These are phyloP conservation scores for Ustilago xerochloae DNA, from an alignment of 1,284 basidiomycete genomes.

Conservation along the genomic window DNA sequence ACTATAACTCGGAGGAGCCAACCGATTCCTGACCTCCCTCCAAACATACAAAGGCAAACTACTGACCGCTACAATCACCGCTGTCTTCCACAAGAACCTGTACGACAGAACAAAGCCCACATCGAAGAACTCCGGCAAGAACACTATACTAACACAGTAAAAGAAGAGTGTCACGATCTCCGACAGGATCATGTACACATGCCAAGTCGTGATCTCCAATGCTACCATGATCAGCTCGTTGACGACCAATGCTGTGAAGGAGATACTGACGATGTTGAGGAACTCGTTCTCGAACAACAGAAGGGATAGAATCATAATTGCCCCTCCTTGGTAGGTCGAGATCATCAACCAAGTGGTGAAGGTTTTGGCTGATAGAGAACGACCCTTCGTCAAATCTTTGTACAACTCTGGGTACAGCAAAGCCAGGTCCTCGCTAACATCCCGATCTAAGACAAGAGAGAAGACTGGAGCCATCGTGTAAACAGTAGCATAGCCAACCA, in stretches of 20 bases:
- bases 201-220: constrained; percentile 97
- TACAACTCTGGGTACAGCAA: constrained; percentile 96
- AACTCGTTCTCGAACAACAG: constrained; percentile 97
- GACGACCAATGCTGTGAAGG: constrained; percentile 92
- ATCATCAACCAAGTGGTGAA: constrained; percentile 99
- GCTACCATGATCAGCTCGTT: constrained; percentile 99
- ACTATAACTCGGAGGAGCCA: constrained; percentile 93
- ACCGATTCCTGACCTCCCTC: constrained; percentile 84
- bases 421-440: constrained; percentile 94
- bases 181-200: constrained; percentile 93
- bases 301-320: constrained; percentile 98
- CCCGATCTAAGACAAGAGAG: constrained; percentile 92
- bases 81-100: constrained; percentile 89
- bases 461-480: constrained; percentile 99
- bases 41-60: constrained; percentile 90
- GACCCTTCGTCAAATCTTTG: constrained; percentile 82
- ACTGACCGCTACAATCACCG: constrained; percentile 87
- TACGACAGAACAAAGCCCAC: constrained; percentile 88
- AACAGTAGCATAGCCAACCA: constrained; percentile 96
- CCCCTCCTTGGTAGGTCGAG: constrained; percentile 96
- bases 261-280: constrained; percentile 96
- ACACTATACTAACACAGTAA: constrained; percentile 90
- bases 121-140: constrained; percentile 97
- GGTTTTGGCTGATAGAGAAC: constrained; percentile 89
- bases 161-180: constrained; percentile 88